Percentiles rank a stretch among this genome's conserved stretches.
These are phyloP conservation scores for Pythium plurisporium DNA, from an alignment of 352 stramenopile genomes.

Conservation along the genomic window DNA sequence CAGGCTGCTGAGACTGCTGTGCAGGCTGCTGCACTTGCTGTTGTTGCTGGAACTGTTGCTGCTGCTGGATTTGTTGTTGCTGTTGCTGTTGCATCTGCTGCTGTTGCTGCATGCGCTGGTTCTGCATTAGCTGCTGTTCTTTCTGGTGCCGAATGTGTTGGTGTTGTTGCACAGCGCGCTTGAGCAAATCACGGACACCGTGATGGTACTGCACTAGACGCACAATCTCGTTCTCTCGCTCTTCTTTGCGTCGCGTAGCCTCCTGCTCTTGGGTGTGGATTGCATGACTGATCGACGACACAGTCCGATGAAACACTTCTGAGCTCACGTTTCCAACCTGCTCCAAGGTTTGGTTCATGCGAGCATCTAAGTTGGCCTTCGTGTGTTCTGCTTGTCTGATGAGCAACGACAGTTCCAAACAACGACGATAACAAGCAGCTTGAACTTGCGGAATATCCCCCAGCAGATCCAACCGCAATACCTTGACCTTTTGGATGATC, in stretches of 20 bases:
- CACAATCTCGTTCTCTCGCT: slow-evolving; percentile 61
- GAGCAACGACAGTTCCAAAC: slow-evolving; percentile 42
- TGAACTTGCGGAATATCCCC: slow-evolving; percentile 59
- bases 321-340: slow-evolving; percentile 24
- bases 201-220: slow-evolving; percentile 68
- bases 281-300: slow-evolving; percentile 35
- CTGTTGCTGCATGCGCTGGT: slow-evolving; percentile 30
- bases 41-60: slow-evolving; percentile 27
- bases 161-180: slow-evolving; percentile 25
- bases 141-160: slow-evolving; percentile 30
- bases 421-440: slow-evolving; percentile 50
- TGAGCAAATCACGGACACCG: slow-evolving; percentile 46
- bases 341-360: slow-evolving; percentile 37
- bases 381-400: slow-evolving; percentile 40
- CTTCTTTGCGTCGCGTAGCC: slow-evolving; percentile 38
- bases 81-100: slow-evolving; percentile 9
- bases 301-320: slow-evolving; percentile 35
- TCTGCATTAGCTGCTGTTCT: slow-evolving; percentile 24
- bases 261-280: slow-evolving; percentile 45
- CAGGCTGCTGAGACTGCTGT: slow-evolving; percentile 3
- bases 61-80: slow-evolving; percentile 20
- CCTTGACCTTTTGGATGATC: slow-evolving; percentile 52
- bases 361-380: slow-evolving; percentile 31
- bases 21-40: slow-evolving; percentile 23
- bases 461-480: slow-evolving; percentile 44